Percentiles rank a stretch among this genome's conserved stretches.
Conservation (phyloP, 495 filamentous ascomycete genomes). For the Daldinia grandis region DNA sequence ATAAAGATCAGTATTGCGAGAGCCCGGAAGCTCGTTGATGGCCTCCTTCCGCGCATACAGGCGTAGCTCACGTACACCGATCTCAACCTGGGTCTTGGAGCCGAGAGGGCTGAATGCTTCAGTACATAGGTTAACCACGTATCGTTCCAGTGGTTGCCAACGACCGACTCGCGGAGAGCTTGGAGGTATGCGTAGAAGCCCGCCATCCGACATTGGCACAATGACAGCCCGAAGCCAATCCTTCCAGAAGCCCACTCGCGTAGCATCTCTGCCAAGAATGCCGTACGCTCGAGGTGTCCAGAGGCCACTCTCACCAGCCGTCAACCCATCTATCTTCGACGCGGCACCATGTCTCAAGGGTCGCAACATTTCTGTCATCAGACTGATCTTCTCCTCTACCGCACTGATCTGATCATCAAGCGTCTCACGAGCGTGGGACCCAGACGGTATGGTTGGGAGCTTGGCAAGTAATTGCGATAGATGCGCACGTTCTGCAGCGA, state of each 20-base stretch:
- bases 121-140: constrained; percentile 96
- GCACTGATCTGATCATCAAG: constrained; percentile 94
- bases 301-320: constrained; percentile 93
- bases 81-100: constrained; percentile 94
- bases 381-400: constrained; percentile 93
- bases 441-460: constrained; percentile 80
- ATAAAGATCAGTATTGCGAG: constrained; percentile 91
- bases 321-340: constrained; percentile 96
- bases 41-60: constrained; percentile 94
- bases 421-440: constrained; percentile 78
- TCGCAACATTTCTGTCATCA: constrained; percentile 95
- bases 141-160: constrained; percentile 96
- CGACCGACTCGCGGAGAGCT: constrained; percentile 92
- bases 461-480: constrained; percentile 85
- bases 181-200: constrained; percentile 79
- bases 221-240: constrained; percentile 94
- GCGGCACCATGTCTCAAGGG: constrained; percentile 94
- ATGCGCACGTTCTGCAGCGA: constrained; percentile 90
- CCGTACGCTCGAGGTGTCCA: constrained; percentile 97
- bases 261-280: constrained; percentile 85
- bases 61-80: constrained; percentile 87
- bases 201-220: constrained; percentile 93
- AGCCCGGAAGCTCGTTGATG: constrained; percentile 90
- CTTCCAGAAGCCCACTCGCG: constrained; percentile 94
- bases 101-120: constrained; percentile 91